phyloP scores from a whole-genome alignment of 2,329 filamentous ascomycete genomes.

The Calcarisporium arbuscula region DNA sequence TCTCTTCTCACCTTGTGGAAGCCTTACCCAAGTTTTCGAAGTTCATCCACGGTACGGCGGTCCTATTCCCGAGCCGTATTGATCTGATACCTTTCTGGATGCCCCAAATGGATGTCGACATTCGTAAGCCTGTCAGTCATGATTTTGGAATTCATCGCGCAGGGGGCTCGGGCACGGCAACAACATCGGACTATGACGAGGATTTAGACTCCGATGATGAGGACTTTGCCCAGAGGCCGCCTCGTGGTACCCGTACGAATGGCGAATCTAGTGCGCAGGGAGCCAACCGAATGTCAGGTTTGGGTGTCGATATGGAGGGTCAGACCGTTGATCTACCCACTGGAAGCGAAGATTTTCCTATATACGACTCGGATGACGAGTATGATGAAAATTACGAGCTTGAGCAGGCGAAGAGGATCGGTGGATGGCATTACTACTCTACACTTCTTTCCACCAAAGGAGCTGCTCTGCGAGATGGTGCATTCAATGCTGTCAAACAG shows the following conservation, averaged over 20 bases:
- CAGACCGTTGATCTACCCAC: slow-evolving; percentile 61
- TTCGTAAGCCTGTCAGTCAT: slow-evolving; percentile 83
- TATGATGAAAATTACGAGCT: slow-evolving; percentile 68
- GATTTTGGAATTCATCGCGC: slow-evolving; percentile 86
- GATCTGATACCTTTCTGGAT: slow-evolving; percentile 93
- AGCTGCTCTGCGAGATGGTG: slow-evolving; percentile 33
- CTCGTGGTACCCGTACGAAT: slow-evolving; percentile 14
- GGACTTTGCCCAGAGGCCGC: slow-evolving; percentile 24
- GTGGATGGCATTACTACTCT: slow-evolving; percentile 69
- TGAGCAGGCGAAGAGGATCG: slow-evolving; percentile 69
- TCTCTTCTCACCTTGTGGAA: slow-evolving; percentile 89
- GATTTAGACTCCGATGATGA: slow-evolving; percentile 65
- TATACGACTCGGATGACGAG: slow-evolving; percentile 84
- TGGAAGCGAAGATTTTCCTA: slow-evolving; percentile 65
- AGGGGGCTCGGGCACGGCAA: slow-evolving; percentile 66
- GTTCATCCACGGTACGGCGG: slow-evolving; percentile 93
- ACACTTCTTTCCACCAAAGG: slow-evolving; percentile 47
- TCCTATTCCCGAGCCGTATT: slow-evolving; percentile 80
- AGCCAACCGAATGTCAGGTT: slow-evolving; percentile 31
- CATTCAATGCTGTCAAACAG: slow-evolving; percentile 39
- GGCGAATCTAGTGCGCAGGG: slow-evolving; percentile 33
- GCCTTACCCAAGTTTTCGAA: slow-evolving; percentile 99
- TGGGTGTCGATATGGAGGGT: slow-evolving; percentile 68
- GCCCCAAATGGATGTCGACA: slow-evolving; percentile 97
- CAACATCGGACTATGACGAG: slow-evolving; percentile 72